Base-by-base conservation (phyloP, 306 rosid species). In the Echinosophora koreensis region DNA sequence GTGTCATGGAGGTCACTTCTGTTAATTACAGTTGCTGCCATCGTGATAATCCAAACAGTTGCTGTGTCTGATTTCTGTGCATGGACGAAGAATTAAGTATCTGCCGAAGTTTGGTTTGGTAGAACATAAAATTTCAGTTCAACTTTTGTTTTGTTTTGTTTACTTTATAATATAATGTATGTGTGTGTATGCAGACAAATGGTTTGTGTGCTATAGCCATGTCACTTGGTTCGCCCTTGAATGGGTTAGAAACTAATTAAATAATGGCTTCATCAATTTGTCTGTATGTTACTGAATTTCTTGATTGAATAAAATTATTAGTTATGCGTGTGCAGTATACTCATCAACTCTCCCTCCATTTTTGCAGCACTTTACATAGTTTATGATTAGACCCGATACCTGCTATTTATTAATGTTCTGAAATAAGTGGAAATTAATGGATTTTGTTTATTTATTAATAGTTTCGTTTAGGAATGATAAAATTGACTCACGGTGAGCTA, bases 21-120 rank as follows among this genome's bases (percentile, higher is more conserved):
- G 81, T 75, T 67, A 69, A 69, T 69, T 81, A 81, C 77, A 60
- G 62, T 72, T 81, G 85, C 30, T 81, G 85, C 68, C 85, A 81
- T 22, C 59, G 30, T 30, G 81, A 68, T 81, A 65, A 49, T 66
- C 8, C 66, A 12, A 35, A 60, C 4, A 28, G 7, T 60, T 44
- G 78, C 78, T 54, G 4, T 37, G 4, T 68, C 66, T 46, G 76
- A 77, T 68, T 65, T 41, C 14, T n/a, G n/a, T 3, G 39, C 8
- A 13, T 5, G 38, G 13, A 14, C 16, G 18, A 28, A n/a, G 2
- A 9, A 11, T 11, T 10, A 50, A 34, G 15, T 75, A 17, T 62
- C 39, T 47, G 22, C n/a, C 22, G 1, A 61, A 16, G 39, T 63
- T 51, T 75, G 54, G 1, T 7, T 17, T 62, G 11, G 51, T 58